These are phyloP conservation scores for Pyricularia sp. DNA, from an alignment of 2,329 filamentous ascomycete species.

Conservation along the genomic window DNA sequence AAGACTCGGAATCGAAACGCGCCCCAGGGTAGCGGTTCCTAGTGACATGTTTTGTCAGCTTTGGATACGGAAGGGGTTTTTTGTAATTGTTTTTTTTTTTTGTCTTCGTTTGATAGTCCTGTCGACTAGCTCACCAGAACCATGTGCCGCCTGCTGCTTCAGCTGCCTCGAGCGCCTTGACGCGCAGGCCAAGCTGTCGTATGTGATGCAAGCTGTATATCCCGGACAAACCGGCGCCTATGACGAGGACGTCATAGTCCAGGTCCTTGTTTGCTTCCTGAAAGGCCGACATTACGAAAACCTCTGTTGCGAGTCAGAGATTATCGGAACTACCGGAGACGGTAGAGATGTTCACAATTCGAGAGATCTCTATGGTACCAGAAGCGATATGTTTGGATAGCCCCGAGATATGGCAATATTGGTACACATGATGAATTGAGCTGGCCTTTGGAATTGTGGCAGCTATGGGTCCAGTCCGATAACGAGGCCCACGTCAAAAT, in stretches of 20 bases:
- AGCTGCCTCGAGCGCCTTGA: conserved; percentile 25
- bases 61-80: background rate
- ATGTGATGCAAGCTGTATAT: conserved; percentile 28
- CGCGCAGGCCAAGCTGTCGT: conserved; percentile 21
- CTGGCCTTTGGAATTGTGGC: no score
- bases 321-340: background rate
- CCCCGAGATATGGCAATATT: background rate
- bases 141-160: conserved; percentile 31
- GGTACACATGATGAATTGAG: no score
- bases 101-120: background rate
- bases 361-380: no score
- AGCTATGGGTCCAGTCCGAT: background rate
- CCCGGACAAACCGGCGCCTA: conserved; percentile 26
- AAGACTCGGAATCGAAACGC: conserved; percentile 30
- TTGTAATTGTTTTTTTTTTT: background rate
- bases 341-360: background rate
- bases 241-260: conserved; percentile 23
- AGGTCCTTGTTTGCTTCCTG: conserved; percentile 8
- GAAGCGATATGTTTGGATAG: background rate
- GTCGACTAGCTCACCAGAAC: conserved; percentile 19
- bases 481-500: no score
- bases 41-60: background rate
- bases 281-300: background rate
- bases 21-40: conserved; percentile 8
- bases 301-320: background rate